These are phyloP conservation scores for Arthroderma uncinatum DNA, from an alignment of 2,329 filamentous ascomycete species.

Conservation along the genomic window DNA sequence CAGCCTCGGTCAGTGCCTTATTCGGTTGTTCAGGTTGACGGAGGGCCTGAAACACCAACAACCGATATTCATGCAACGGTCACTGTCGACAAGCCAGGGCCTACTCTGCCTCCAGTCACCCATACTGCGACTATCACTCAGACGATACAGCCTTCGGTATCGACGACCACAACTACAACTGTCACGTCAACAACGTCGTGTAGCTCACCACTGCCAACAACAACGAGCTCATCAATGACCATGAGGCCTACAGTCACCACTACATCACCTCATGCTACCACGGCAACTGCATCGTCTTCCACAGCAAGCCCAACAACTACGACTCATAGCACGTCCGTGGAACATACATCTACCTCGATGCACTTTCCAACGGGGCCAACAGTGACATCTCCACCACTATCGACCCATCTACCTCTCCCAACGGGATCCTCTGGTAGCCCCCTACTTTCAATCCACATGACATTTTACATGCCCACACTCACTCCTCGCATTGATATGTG, in stretches of 20 bases:
- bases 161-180: conserved; percentile 5
- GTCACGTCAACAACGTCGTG: conserved; percentile 3
- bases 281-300: background rate
- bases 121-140: conserved; percentile 11
- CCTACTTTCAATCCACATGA: background rate
- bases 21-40: conserved; percentile 18
- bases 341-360: background rate
- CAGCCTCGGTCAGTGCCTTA: conserved; percentile 12
- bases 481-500: background rate
- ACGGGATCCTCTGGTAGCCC: background rate
- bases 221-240: background rate
- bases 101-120: conserved; percentile 10
- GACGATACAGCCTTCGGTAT: conserved; percentile 7
- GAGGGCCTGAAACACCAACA: conserved; percentile 10
- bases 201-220: background rate
- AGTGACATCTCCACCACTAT: background rate
- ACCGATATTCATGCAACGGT: conserved; percentile 9
- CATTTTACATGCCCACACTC: background rate
- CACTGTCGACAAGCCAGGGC: conserved; percentile 8
- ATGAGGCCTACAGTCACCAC: background rate
- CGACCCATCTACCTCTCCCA: background rate
- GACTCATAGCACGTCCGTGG: background rate
- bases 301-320: conserved; percentile 2
- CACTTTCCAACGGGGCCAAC: background rate
- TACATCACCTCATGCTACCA: background rate